Conservation (phyloP, 441 rosid genomes). For the Daphne laureola region DNA sequence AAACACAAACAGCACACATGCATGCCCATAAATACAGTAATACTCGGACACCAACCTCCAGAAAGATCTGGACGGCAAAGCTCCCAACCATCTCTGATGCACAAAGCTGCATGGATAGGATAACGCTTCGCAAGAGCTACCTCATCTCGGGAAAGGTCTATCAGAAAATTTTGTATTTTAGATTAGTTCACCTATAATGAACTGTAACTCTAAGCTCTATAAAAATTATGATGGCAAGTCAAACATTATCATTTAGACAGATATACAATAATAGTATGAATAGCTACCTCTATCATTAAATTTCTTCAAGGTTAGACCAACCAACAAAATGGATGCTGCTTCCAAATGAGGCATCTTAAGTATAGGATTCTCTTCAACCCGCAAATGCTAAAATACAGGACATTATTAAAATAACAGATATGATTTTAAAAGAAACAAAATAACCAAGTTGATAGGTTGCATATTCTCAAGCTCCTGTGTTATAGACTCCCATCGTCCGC, state of each 20-base stretch:
- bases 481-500: too few relatives aligned
- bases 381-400: constrained; percentile 68
- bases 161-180: constrained; percentile 20
- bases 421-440: neutral
- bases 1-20: neutral
- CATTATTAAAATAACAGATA: constrained; percentile 8
- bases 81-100: constrained; percentile 99
- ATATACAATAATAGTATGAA: neutral
- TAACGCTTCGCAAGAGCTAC: constrained; percentile 75
- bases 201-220: neutral
- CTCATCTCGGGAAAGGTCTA: constrained; percentile 93
- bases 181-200: constrained; percentile 10
- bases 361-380: constrained; percentile 97
- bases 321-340: constrained; percentile 93
- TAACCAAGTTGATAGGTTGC: too few relatives aligned
- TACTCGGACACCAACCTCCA: constrained; percentile 44
- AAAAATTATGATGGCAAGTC: neutral
- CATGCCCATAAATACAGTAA: neutral
- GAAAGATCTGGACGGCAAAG: constrained; percentile 85
- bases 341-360: constrained; percentile 93
- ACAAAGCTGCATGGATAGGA: constrained; percentile 81
- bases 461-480: too few relatives aligned
- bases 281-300: constrained; percentile 92
- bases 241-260: neutral
- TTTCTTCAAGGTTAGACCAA: constrained; percentile 92